Percentiles rank a stretch among this genome's conserved stretches.
phyloP scores from a whole-genome alignment of 1,139 yeast species.

The Fermentozyma sake region DNA sequence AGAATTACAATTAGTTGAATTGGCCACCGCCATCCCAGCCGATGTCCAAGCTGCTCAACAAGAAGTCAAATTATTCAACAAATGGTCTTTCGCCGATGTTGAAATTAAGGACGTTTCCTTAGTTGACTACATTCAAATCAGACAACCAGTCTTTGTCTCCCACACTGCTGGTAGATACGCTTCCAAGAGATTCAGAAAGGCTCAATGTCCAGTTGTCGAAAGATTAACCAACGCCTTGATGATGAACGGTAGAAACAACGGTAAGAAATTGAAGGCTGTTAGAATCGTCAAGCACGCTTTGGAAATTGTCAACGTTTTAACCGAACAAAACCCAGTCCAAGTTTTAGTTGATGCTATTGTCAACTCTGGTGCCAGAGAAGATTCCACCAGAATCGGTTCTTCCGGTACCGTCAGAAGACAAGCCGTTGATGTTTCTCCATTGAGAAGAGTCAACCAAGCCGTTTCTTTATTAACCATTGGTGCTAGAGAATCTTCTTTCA shows the following conservation, averaged over 20 bases:
- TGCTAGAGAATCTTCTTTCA: slow-evolving; percentile 99
- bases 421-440: slow-evolving; percentile 99
- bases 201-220: slow-evolving; percentile 99
- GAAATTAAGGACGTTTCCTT: slow-evolving; percentile 97
- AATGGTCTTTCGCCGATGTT: slow-evolving; percentile 97
- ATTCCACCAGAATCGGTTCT: slow-evolving; percentile 99
- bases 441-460: slow-evolving; percentile 99
- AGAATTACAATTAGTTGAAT: slow-evolving; percentile 75
- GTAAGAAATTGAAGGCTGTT: slow-evolving; percentile 99
- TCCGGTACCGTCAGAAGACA: slow-evolving; percentile 99
- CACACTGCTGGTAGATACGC: slow-evolving; percentile 99
- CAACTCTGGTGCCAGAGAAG: slow-evolving; percentile 99
- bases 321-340: slow-evolving; percentile 99
- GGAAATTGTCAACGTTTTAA: slow-evolving; percentile 95
- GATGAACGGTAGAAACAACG: slow-evolving; percentile 99
- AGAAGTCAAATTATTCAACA: slow-evolving; percentile 98
- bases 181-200: slow-evolving; percentile 99
- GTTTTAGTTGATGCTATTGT: slow-evolving; percentile 98
- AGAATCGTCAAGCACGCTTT: slow-evolving; percentile 99
- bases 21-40: slow-evolving; percentile 94
- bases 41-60: slow-evolving; percentile 95
- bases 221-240: slow-evolving; percentile 99
- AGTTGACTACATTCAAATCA: slow-evolving; percentile 96
- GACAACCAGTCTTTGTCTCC: slow-evolving; percentile 95
- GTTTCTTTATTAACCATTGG: slow-evolving; percentile 97